Conservation (phyloP, 2,329 filamentous ascomycete genomes). For the Aspergillus terreus region DNA sequence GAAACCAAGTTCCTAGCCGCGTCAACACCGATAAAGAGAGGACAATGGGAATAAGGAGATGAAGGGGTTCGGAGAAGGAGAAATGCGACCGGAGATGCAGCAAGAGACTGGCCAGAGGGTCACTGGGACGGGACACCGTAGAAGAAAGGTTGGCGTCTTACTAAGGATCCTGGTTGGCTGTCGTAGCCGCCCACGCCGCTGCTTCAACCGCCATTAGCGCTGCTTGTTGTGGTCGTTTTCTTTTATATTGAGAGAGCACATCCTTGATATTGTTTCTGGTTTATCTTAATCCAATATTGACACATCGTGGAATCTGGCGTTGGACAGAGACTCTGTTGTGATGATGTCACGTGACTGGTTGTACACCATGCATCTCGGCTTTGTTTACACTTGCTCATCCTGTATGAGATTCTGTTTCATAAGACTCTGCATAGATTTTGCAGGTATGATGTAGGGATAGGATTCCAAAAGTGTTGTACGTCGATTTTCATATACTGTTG, state of each 20-base stretch:
- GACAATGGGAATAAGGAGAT: constrained; percentile 7
- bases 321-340: too few species aligned
- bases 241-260: neutral
- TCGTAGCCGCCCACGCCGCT: constrained; percentile 17
- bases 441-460: too few species aligned
- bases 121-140: constrained; percentile 12
- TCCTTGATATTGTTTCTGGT: neutral
- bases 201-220: constrained; percentile 23
- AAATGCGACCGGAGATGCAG: neutral
- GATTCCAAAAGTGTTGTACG: too few species aligned
- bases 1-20: constrained; percentile 21
- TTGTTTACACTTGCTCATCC: too few species aligned
- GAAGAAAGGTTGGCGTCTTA: constrained; percentile 5
- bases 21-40: constrained; percentile 15
- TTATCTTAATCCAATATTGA: neutral
- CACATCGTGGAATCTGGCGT: neutral
- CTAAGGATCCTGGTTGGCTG: constrained; percentile 17
- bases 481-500: too few species aligned
- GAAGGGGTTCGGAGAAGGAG: neutral
- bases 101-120: neutral
- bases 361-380: too few species aligned
- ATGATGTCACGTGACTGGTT: too few species aligned
- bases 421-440: too few species aligned
- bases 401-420: too few species aligned
- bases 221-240: constrained; percentile 8